Evolutionary conservation across 148 eudicot genomes (phyloP).

Genomic region (Amaranthus cruentus): DNA sequence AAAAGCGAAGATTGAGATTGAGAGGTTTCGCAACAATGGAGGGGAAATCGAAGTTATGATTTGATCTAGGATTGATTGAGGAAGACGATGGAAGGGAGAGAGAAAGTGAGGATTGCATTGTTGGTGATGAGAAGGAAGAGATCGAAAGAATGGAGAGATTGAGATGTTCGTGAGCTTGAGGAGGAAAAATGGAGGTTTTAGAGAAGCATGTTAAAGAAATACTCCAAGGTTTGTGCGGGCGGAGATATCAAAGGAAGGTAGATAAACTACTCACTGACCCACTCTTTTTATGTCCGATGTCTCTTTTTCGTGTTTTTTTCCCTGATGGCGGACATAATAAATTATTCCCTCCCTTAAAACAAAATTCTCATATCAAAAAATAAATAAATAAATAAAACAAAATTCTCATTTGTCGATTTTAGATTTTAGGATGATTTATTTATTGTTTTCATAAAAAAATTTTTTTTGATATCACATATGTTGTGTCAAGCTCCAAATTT

Average conservation of each 20-base stretch:
- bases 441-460: too few species aligned
- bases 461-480: too few species aligned
- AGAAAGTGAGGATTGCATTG: constrained; percentile 69
- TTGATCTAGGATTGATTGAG: constrained; percentile 35
- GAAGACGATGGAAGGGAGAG: constrained; percentile 52
- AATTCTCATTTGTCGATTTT: too few species aligned
- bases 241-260: constrained; percentile 51
- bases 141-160: constrained; percentile 10
- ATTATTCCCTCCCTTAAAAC: too few species aligned
- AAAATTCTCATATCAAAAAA: too few species aligned
- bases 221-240: constrained; percentile 25
- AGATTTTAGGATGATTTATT: too few species aligned
- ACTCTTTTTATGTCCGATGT: too few species aligned
- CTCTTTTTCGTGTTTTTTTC: too few species aligned
- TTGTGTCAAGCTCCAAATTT: too few species aligned
- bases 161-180: too few species aligned
- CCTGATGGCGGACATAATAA: too few species aligned
- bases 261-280: constrained; percentile 10
- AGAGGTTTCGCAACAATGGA: constrained; percentile 21
- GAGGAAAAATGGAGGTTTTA: neutral
- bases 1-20: constrained; percentile 49
- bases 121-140: constrained; percentile 16
- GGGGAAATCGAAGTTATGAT: constrained; percentile 14
- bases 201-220: constrained; percentile 30
- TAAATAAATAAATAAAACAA: too few species aligned